Evolutionary conservation across 139 green algal species (phyloP).

Genomic region (Chlorella vulgaris): DNA sequence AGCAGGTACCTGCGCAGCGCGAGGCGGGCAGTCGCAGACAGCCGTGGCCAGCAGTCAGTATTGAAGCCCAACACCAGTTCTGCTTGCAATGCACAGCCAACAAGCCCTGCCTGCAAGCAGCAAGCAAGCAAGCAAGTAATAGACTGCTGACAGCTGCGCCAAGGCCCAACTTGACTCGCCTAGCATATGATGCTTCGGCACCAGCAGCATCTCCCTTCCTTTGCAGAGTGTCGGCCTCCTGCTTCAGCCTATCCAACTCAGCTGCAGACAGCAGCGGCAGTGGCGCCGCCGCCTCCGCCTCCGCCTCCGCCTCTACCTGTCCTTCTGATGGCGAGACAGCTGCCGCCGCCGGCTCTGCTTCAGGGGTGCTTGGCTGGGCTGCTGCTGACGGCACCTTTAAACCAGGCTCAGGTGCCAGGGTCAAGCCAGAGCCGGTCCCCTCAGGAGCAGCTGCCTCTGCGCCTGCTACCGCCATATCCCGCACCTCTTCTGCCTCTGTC

Average conservation of each 20-base stretch:
- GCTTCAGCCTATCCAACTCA: slow-evolving; percentile 18
- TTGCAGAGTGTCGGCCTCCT: slow-evolving; percentile 7
- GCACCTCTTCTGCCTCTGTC: neutral
- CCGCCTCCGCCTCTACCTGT: neutral
- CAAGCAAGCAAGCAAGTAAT: too few species aligned
- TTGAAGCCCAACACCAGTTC: too few species aligned
- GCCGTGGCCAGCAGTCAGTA: neutral
- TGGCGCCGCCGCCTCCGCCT: neutral
- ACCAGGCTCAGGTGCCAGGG: too few species aligned
- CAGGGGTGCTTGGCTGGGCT: too few species aligned
- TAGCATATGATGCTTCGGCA: slow-evolving; percentile 12
- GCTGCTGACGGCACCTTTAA: too few species aligned
- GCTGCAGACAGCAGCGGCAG: slow-evolving; percentile 1
- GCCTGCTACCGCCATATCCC: neutral
- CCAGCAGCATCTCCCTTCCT: neutral
- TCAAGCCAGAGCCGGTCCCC: too few species aligned
- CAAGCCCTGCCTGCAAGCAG: too few species aligned
- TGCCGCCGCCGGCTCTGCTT: too few species aligned
- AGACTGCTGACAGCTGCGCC: too few species aligned
- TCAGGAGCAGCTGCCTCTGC: neutral
- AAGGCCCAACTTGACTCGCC: neutral
- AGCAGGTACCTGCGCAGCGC: slow-evolving; percentile 12
- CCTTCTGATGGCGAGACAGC: neutral
- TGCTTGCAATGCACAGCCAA: too few species aligned
- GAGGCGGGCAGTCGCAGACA: too few species aligned